Conservation (phyloP, 2,329 filamentous ascomycete genomes). For the Calonectria fujianensis region DNA sequence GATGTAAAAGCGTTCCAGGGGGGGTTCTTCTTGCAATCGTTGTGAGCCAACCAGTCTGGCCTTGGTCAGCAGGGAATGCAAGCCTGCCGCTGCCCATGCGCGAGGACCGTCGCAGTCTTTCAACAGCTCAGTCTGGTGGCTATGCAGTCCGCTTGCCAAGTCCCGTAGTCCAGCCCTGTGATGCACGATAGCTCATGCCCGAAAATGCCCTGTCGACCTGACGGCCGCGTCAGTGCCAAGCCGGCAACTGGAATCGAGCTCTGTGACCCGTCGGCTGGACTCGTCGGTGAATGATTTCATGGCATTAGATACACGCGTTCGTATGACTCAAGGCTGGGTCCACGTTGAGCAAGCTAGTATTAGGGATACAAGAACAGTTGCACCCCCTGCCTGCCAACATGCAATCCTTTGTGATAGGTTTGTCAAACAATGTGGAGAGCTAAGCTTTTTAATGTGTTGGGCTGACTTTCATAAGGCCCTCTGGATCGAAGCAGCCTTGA, state of each 20-base stretch:
- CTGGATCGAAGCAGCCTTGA: background rate
- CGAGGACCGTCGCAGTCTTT: conserved; percentile 4
- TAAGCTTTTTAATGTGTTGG: conserved; percentile 42
- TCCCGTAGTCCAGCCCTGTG: conserved; percentile 28
- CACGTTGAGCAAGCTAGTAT: too few relatives aligned
- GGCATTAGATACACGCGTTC: background rate
- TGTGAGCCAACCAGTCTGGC: background rate
- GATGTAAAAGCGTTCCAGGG: background rate
- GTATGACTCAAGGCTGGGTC: background rate
- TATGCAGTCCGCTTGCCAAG: conserved; percentile 17
- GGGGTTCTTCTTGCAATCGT: background rate
- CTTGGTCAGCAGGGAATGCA: background rate
- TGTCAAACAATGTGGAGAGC: conserved; percentile 44
- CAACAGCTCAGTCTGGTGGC: conserved; percentile 17
- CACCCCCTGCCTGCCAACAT: background rate
- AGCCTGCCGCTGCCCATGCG: background rate
- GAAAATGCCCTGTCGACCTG: conserved; percentile 7
- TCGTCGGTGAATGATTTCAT: background rate
- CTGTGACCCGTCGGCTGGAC: too few relatives aligned
- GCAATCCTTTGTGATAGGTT: background rate
- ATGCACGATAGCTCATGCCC: conserved; percentile 34
- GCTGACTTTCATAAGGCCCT: conserved; percentile 31
- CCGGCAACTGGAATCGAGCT: conserved; percentile 30
- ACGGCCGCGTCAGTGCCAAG: conserved; percentile 55
- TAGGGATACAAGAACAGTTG: background rate